A percentile compares a stretch with the other conserved stretches of the same genome.
These are phyloP conservation scores for Cladobotryum mycophilum DNA, from an alignment of 2,329 filamentous ascomycete species.

Conservation along the genomic window DNA sequence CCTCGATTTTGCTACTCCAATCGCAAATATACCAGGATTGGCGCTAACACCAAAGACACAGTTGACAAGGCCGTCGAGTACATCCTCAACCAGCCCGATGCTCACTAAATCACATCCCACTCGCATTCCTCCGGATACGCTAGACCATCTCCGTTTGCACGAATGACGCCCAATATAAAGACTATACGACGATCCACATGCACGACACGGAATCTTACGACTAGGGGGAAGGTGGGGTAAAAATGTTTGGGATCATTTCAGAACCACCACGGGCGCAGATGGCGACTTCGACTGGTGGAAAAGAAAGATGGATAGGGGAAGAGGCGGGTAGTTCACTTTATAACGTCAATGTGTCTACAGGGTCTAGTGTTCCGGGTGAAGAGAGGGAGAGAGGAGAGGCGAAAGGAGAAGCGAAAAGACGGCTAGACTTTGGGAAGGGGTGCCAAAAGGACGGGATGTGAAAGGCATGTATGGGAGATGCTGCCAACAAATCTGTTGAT, in stretches of 20 bases:
- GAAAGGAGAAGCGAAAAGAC: too few species aligned
- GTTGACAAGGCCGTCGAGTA: constrained; percentile 94
- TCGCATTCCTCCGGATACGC: constrained; percentile 4
- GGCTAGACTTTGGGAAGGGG: not conserved
- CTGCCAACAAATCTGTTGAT: not conserved
- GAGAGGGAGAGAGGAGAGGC: not conserved
- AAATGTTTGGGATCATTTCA: not conserved
- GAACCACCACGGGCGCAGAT: not conserved
- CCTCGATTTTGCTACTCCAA: too few species aligned
- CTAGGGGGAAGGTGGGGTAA: not conserved
- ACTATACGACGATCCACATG: not conserved
- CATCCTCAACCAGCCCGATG: constrained; percentile 88
- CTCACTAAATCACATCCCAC: constrained; percentile 48
- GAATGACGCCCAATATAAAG: not conserved
- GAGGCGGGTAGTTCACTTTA: not conserved
- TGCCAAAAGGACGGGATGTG: constrained; percentile 1
- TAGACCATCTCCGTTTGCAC: not conserved
- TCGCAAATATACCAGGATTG: too few species aligned
- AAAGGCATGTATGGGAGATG: constrained; percentile 9
- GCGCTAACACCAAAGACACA: constrained; percentile 28
- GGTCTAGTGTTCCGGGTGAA: constrained; percentile 1
- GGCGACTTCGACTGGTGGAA: not conserved
- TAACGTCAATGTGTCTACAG: not conserved
- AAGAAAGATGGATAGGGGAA: not conserved
- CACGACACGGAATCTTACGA: not conserved